Base-by-base conservation (phyloP, 176 grass and related monocot species). In the Otatea glauca region DNA sequence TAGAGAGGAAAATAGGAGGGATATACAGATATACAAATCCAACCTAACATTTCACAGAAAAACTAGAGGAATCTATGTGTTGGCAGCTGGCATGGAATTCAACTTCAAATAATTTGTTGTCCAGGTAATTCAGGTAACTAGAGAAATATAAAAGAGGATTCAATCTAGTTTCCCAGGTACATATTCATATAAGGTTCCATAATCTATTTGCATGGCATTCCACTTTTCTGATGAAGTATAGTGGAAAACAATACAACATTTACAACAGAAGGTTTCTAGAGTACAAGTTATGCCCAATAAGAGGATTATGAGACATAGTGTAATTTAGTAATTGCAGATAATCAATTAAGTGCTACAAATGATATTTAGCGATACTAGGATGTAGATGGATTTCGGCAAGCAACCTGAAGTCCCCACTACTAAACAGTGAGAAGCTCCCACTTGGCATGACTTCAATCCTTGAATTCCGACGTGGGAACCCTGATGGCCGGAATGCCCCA, bases 401-500 rank as follows among this genome's bases (percentile, higher is more conserved):
- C 50, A 73, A 98, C 96, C 93, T 95, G 27, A 72, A 70, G 58
- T 92, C 85, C 34, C 38, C 59, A 29, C 75, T 75, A 37, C 89
- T 54, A 83, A 88, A 83, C n/a, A 92, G 68, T 58, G 88, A 93
- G 74, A 90, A 87, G 59, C 85, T 88, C 37, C 83, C 85, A 85
- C 88, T 90, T 65, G 91, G 91, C 93, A 95, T 92, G 60, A 83
- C 86, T 90, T 94, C 90, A 63, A 82, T 92, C 86, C 70, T 92
- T 2, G 83, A 83, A 76, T 78, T 86, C 49, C 83, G 83, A 23
- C 78, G 75, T 1, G 93, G 96, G 68, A 98, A 98, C 24, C 93
- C 93, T 13, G 96, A 98, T 73, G 93, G 89, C 32, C 75, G 89
- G 49, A 90, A 83, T 66, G 87, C 82, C n/a, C 87, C 91, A 65